Evolutionary conservation across 306 rosid genomes (phyloP).

Genomic region (Lablab purpureus): DNA sequence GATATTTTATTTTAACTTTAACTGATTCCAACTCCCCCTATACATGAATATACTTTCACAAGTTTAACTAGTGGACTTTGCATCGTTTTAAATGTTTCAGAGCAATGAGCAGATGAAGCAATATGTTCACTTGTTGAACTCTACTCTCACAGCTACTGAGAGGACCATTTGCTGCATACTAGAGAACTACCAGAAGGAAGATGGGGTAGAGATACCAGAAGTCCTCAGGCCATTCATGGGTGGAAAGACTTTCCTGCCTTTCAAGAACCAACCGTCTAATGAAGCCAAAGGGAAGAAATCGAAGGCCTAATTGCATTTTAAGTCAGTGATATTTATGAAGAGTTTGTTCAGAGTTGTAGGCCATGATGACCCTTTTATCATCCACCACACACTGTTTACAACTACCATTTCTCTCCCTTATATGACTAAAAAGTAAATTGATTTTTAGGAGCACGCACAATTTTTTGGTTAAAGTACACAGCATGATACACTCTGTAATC

Average conservation of each 20-base stretch:
- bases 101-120: slow-evolving; percentile 84
- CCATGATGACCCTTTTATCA: slow-evolving; percentile 23
- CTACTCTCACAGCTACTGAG: slow-evolving; percentile 97
- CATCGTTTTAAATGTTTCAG: slow-evolving; percentile 56
- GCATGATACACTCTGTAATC: slow-evolving; percentile 39
- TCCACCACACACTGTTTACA: slow-evolving; percentile 32
- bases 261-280: slow-evolving; percentile 64
- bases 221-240: slow-evolving; percentile 77
- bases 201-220: slow-evolving; percentile 87
- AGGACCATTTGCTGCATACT: slow-evolving; percentile 95
- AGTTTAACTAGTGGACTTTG: slow-evolving; percentile 37
- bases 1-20: slow-evolving; percentile 5
- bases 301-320: slow-evolving; percentile 75
- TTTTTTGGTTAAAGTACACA: slow-evolving; percentile 25
- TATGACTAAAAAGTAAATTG: slow-evolving; percentile 28
- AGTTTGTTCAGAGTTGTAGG: slow-evolving; percentile 47
- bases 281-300: slow-evolving; percentile 99
- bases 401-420: neutral
- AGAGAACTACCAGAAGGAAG: slow-evolving; percentile 91
- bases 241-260: slow-evolving; percentile 83
- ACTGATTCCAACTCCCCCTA: slow-evolving; percentile 1
- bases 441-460: slow-evolving; percentile 30
- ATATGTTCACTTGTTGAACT: slow-evolving; percentile 86
- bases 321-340: slow-evolving; percentile 47
- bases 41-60: neutral